These are phyloP conservation scores for Carex littledalei DNA, from an alignment of 176 grass and related monocot species.

Conservation along the genomic window DNA sequence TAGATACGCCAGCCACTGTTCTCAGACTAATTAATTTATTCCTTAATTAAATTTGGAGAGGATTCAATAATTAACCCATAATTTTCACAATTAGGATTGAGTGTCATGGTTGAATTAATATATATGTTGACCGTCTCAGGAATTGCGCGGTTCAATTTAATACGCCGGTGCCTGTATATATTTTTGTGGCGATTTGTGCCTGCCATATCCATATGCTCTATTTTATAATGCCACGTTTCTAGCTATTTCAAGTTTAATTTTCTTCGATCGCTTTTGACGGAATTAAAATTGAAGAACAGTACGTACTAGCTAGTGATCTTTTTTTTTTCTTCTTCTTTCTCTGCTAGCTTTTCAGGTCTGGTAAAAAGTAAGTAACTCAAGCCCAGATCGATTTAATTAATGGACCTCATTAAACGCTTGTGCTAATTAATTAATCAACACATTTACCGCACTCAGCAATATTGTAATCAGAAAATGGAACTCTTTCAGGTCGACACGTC, in stretches of 20 bases:
- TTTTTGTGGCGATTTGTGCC: not conserved
- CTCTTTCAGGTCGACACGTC: constrained; percentile 8
- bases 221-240: constrained; percentile 8
- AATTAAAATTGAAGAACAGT: constrained; percentile 1
- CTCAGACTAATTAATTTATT: not conserved
- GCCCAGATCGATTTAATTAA: not conserved
- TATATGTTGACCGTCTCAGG: constrained; percentile 6
- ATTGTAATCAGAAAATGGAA: not conserved
- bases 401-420: not conserved
- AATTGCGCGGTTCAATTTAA: not conserved
- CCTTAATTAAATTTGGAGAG: not conserved
- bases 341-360: not conserved
- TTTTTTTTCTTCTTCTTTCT: not conserved
- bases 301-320: not conserved
- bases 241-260: not conserved
- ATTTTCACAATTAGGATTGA: not conserved
- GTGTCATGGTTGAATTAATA: not conserved
- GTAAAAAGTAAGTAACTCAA: constrained; percentile 4
- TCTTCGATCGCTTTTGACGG: not conserved
- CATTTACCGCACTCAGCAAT: not conserved
- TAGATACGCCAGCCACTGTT: not conserved
- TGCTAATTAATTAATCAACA: constrained; percentile 7
- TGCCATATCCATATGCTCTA: not conserved
- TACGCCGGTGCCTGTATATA: not conserved
- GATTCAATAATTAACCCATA: not conserved